Base-by-base conservation (phyloP, 306 rosid genomes). In the Fagus crenata region DNA sequence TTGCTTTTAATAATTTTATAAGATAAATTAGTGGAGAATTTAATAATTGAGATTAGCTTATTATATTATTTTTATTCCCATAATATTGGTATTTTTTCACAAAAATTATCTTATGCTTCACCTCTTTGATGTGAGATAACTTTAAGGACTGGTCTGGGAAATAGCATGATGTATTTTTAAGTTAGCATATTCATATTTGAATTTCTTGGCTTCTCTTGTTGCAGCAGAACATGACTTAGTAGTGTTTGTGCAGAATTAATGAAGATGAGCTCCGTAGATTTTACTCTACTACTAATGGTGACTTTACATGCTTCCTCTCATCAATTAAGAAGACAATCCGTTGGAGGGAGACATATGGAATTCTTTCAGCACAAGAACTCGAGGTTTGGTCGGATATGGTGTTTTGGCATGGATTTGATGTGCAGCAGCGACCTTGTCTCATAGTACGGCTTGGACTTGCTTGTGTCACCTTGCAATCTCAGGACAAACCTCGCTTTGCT, bases 361-460 rank as follows among this genome's bases (percentile, higher is more conserved):
- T 93, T 77, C 86, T 93, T 75, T 85, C 97, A 7, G 77, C 63
- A 36, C 87, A 87, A 65, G 97, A 93, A 85, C 92, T 93, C 79
- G 92, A 92, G 53, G 75, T 42, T 60, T 93, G 98, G 97, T 91
- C 98, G 69, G 87, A 84, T 73, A 41, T 91, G 96, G 91, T 93
- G 40, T 90, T 85, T 60, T 87, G 89, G 96, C 98, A 93, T 87
- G 98, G 98, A 71, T 88, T 73, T 77, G 98, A 93, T 84, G 60
- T 88, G 79, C 64, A 82, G 83, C 77, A 69, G 69, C 87, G 88
- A 79, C 98, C 96, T 71, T 93, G 97, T 71, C 97, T 91, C 73
- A 71, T 93, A 28, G 91, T 93, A 70, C 87, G 97, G 81, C 98
- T 93, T 75, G 98, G 98, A 28, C 76, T 88, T 58, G 96, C 87